These are phyloP conservation scores for Spizellomyces sp. DNA, from an alignment of 192 early-diverging fungal species.

Conservation along the genomic window DNA sequence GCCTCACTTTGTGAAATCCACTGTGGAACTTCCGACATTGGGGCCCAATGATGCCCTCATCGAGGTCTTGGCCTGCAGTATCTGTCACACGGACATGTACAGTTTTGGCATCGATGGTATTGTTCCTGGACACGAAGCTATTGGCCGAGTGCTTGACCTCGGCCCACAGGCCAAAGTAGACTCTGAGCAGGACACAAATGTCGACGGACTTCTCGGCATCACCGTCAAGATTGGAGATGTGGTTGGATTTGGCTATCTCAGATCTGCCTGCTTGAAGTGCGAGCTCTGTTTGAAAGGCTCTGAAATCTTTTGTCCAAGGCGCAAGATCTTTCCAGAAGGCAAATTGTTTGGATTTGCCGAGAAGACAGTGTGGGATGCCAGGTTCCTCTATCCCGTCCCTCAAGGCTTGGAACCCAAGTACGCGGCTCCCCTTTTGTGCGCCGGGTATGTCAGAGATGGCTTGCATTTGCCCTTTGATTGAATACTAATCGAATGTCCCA, in stretches of 20 bases:
- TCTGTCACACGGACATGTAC: slow-evolving; percentile 81
- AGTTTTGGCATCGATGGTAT: slow-evolving; percentile 65
- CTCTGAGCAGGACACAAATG: slow-evolving; percentile 25
- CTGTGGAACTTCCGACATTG: too few species aligned
- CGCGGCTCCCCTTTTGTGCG: neutral
- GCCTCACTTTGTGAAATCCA: too few species aligned
- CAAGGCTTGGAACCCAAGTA: too few species aligned
- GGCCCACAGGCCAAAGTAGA: too few species aligned
- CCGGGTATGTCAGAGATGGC: slow-evolving; percentile 28
- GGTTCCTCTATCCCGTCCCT: too few species aligned
- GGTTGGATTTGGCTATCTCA: slow-evolving; percentile 44
- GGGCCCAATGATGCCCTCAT: slow-evolving; percentile 61
- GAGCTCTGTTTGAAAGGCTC: slow-evolving; percentile 20
- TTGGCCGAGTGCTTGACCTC: too few species aligned
- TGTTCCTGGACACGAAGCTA: slow-evolving; percentile 23
- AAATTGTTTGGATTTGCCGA: slow-evolving; percentile 7
- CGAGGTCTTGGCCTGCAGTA: slow-evolving; percentile 73
- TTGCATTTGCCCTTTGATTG: slow-evolving; percentile 51
- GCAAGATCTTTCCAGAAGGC: slow-evolving; percentile 33
- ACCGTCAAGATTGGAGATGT: slow-evolving; percentile 30
- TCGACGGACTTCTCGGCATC: slow-evolving; percentile 40
- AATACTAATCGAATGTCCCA: slow-evolving; percentile 59
- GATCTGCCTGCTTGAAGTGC: slow-evolving; percentile 37
- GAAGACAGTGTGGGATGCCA: slow-evolving; percentile 10
- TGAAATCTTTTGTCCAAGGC: slow-evolving; percentile 25